Conservation (phyloP, 441 rosid genomes). For the Breynia disticha region DNA sequence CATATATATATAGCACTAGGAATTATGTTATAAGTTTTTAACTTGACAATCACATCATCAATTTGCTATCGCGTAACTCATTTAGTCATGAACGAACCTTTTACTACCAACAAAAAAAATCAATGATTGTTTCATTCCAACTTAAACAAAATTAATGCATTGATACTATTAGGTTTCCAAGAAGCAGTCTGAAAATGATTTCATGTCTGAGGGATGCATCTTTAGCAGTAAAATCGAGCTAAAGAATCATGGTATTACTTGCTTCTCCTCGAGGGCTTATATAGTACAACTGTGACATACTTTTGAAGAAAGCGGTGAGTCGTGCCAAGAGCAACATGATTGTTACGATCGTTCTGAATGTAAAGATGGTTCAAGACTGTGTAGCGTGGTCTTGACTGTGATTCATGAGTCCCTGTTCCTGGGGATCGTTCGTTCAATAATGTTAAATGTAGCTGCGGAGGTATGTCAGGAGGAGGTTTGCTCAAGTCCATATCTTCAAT, state of each 20-base stretch:
- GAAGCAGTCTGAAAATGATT: too few relatives aligned
- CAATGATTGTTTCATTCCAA: too few relatives aligned
- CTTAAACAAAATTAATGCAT: too few relatives aligned
- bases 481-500: conserved; percentile 31
- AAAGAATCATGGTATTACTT: conserved; percentile 11
- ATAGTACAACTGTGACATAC: conserved; percentile 45
- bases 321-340: conserved; percentile 40
- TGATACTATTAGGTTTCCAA: too few relatives aligned
- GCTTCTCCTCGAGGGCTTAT: conserved; percentile 38
- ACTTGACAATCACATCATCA: too few relatives aligned
- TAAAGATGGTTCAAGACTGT: conserved; percentile 44
- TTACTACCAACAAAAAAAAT: too few relatives aligned
- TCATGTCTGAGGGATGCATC: too few relatives aligned
- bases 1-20: too few relatives aligned
- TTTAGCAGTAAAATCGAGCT: too few relatives aligned
- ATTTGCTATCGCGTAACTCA: too few relatives aligned
- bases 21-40: too few relatives aligned
- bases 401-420: conserved; percentile 2
- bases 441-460: conserved; percentile 37
- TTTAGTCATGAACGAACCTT: too few relatives aligned
- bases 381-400: conserved; percentile 28
- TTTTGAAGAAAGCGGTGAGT: conserved; percentile 48
- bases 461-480: conserved; percentile 48
- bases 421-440: conserved; percentile 18
- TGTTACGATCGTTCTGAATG: conserved; percentile 28